Percentiles rank a stretch among this genome's conserved stretches.
Conservation (phyloP, 495 filamentous ascomycete genomes). For the Penicillium lagena region DNA sequence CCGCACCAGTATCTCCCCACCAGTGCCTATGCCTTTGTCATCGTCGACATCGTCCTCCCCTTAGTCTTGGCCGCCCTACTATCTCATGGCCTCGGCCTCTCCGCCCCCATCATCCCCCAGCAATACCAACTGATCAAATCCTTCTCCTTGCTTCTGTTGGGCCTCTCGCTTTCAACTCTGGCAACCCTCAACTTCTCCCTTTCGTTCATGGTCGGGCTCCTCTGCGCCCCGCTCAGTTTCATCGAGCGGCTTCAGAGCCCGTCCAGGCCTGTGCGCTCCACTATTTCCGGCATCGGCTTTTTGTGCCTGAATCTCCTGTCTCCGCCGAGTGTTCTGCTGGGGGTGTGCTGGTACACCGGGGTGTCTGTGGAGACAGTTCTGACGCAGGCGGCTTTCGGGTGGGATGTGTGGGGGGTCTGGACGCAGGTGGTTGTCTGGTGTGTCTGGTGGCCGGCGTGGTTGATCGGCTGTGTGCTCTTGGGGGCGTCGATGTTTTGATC, state of each 20-base stretch:
- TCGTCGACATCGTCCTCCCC: conserved; percentile 52
- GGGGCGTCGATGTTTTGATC: conserved; percentile 33
- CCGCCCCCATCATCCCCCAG: conserved; percentile 50
- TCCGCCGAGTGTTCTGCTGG: conserved; percentile 57
- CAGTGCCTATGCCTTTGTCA: conserved; percentile 42
- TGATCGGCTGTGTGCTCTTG: conserved; percentile 54
- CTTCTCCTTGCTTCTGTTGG: conserved; percentile 85
- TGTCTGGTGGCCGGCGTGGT: conserved; percentile 98
- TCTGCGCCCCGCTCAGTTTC: conserved; percentile 71
- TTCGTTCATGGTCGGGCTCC: conserved; percentile 75
- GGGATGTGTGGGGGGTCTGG: conserved; percentile 88
- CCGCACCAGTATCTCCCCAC: conserved; percentile 51
- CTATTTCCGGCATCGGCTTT: conserved; percentile 18
- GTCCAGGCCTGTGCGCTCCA: conserved; percentile 13
- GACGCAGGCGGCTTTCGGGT: conserved; percentile 75
- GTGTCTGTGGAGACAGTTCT: conserved; percentile 51
- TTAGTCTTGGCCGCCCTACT: conserved; percentile 52
- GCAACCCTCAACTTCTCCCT: conserved; percentile 96
- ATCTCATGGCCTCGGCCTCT: conserved; percentile 37
- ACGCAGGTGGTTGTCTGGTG: conserved; percentile 89
- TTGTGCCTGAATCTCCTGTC: conserved; percentile 52
- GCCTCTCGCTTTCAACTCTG: conserved; percentile 84
- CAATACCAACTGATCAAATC: conserved; percentile 76
- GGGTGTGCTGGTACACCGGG: conserved; percentile 43
- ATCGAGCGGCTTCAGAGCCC: conserved; percentile 41